Percentiles rank a stretch among this genome's conserved stretches.
Evolutionary conservation across 2,329 filamentous ascomycete genomes (phyloP).

Genomic region (Fusarium bulbicola): DNA sequence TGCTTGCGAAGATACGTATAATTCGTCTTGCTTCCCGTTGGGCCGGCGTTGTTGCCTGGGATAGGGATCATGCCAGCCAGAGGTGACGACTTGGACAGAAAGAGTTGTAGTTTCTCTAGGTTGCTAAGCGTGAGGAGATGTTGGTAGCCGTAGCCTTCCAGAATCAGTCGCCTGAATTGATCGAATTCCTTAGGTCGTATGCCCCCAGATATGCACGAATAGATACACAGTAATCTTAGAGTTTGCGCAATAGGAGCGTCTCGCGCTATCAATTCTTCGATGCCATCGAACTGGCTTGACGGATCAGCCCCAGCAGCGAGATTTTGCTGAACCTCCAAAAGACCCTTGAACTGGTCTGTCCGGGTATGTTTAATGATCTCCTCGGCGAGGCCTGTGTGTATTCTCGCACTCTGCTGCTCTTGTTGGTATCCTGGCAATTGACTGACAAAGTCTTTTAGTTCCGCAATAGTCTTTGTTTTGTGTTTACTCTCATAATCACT

Average conservation of each 20-base stretch:
- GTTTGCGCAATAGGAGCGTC: slow-evolving; percentile 83
- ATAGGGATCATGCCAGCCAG: slow-evolving; percentile 85
- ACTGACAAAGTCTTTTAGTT: slow-evolving; percentile 94
- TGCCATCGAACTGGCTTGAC: slow-evolving; percentile 85
- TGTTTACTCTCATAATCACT: slow-evolving; percentile 91
- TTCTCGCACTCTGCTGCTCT: slow-evolving; percentile 90
- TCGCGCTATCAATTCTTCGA: slow-evolving; percentile 94
- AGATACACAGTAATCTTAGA: slow-evolving; percentile 86
- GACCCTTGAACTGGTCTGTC: slow-evolving; percentile 86
- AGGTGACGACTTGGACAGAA: slow-evolving; percentile 79
- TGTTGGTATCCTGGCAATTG: slow-evolving; percentile 92
- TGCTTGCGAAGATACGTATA: slow-evolving; percentile 89
- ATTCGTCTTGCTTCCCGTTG: slow-evolving; percentile 80
- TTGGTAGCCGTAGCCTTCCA: slow-evolving; percentile 95
- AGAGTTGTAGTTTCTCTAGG: slow-evolving; percentile 88
- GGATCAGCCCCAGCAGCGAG: slow-evolving; percentile 90
- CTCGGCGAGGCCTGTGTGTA: slow-evolving; percentile 91
- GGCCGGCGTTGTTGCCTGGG: slow-evolving; percentile 61
- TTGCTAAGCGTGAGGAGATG: slow-evolving; percentile 89
- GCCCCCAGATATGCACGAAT: slow-evolving; percentile 89
- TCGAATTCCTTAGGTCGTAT: slow-evolving; percentile 91
- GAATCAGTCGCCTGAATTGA: slow-evolving; percentile 83
- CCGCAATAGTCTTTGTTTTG: slow-evolving; percentile 84
- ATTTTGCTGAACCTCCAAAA: slow-evolving; percentile 95
- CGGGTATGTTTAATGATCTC: slow-evolving; percentile 95